A percentile compares a stretch with the other conserved stretches of the same genome.
Evolutionary conservation across 129 eudicot species (phyloP).

Genomic region (Flaveria trinervia): DNA sequence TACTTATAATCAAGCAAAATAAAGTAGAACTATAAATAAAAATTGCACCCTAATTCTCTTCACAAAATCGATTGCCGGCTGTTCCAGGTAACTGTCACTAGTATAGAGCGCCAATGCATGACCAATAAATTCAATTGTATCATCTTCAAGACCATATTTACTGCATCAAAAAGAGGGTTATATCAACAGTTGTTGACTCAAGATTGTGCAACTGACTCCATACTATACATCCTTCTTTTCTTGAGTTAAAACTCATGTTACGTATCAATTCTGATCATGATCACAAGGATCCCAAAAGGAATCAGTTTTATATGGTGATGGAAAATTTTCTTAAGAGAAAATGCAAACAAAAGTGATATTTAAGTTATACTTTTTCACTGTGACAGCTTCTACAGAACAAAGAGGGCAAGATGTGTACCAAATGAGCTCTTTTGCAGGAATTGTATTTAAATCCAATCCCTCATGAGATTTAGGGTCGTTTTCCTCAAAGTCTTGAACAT

Average conservation of each 20-base stretch:
- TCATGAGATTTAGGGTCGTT: conserved; percentile 82
- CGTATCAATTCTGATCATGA: background rate
- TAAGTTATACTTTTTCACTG: background rate
- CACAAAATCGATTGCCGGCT: conserved; percentile 79
- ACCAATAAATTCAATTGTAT: conserved; percentile 88
- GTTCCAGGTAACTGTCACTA: conserved; percentile 71
- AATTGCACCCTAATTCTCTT: conserved; percentile 75
- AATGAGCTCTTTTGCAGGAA: conserved; percentile 72
- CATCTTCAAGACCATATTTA: conserved; percentile 93
- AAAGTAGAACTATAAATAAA: conserved; percentile 3
- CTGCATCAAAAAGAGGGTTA: conserved; percentile 41
- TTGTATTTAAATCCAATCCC: conserved; percentile 61
- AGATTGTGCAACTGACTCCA: background rate
- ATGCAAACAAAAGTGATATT: background rate
- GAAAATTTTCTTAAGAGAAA: background rate
- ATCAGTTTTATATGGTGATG: background rate
- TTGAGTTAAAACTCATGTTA: background rate
- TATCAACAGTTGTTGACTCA: background rate
- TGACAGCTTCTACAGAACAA: conserved; percentile 11
- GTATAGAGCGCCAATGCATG: conserved; percentile 88
- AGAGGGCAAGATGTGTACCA: conserved; percentile 40
- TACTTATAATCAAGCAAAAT: background rate
- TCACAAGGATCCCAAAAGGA: background rate
- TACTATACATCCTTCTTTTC: no score
- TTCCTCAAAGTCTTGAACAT: conserved; percentile 87